Evolutionary conservation across 176 grass and related monocot genomes (phyloP).

Genomic region (Aegilops tauschii): DNA sequence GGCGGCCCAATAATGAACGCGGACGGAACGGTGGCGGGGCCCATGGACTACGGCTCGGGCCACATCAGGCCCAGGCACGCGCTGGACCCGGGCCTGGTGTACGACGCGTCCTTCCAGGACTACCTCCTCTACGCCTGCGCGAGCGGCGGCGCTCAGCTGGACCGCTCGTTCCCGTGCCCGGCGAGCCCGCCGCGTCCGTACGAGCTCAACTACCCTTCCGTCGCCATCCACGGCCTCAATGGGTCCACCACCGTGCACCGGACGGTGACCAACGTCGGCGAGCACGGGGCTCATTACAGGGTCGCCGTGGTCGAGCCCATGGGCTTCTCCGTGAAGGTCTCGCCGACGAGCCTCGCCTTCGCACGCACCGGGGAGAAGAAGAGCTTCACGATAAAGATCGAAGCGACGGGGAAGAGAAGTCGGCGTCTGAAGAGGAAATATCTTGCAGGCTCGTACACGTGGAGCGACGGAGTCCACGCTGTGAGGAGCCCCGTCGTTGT

Average conservation of each 20-base stretch:
- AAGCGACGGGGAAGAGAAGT: not conserved
- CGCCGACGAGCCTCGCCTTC: slow-evolving; percentile 51
- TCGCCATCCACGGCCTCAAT: slow-evolving; percentile 53
- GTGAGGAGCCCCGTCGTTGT: slow-evolving; percentile 78
- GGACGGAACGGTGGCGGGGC: slow-evolving; percentile 42
- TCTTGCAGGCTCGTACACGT: slow-evolving; percentile 62
- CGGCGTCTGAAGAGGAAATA: not conserved
- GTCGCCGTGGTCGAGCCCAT: slow-evolving; percentile 48
- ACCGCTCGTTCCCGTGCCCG: slow-evolving; percentile 57
- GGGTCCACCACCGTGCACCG: slow-evolving; percentile 44
- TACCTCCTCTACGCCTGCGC: slow-evolving; percentile 86
- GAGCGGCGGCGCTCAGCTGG: slow-evolving; percentile 53
- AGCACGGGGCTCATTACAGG: slow-evolving; percentile 27
- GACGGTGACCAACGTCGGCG: slow-evolving; percentile 85
- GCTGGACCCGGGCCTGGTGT: slow-evolving; percentile 75
- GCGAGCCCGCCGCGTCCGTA: slow-evolving; percentile 35
- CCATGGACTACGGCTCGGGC: slow-evolving; percentile 75
- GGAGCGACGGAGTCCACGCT: slow-evolving; percentile 64
- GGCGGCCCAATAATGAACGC: slow-evolving; percentile 53
- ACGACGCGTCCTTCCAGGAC: slow-evolving; percentile 78
- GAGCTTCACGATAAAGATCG: slow-evolving; percentile 43
- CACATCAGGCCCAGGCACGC: slow-evolving; percentile 78
- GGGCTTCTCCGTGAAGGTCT: slow-evolving; percentile 53
- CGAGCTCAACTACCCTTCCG: slow-evolving; percentile 81
- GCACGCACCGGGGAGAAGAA: slow-evolving; percentile 45